These are phyloP conservation scores for Cadophora sp. DNA, from an alignment of 2,329 filamentous ascomycete species.

Conservation along the genomic window DNA sequence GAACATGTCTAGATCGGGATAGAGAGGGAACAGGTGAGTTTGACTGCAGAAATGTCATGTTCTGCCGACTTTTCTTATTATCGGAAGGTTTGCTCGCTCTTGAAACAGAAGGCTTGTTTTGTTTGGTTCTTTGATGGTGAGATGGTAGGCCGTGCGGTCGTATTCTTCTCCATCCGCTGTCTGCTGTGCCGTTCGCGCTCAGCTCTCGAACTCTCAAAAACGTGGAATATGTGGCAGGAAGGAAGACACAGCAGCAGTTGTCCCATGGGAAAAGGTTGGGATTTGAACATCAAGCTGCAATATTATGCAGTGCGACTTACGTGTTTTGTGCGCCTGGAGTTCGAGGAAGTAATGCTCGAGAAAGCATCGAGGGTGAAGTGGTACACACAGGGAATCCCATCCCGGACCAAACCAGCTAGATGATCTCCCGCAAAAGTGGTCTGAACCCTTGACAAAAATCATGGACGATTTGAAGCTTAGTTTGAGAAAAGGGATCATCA, in stretches of 20 bases:
- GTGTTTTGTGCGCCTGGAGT: not conserved
- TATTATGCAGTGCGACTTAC: conserved; percentile 11
- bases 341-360: not conserved
- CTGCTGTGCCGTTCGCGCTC: conserved; percentile 1
- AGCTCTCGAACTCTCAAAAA: not conserved
- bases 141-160: conserved; percentile 3
- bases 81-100: not conserved
- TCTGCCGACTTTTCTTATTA: not conserved
- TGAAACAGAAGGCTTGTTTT: conserved; percentile 8
- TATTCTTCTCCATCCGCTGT: not conserved
- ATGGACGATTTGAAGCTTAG: not conserved
- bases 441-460: not conserved
- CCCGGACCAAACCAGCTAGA: not conserved
- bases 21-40: not conserved
- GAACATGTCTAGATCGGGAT: not conserved
- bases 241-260: not conserved
- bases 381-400: too few relatives aligned
- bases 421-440: not conserved
- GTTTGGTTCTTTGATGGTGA: not conserved
- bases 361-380: not conserved
- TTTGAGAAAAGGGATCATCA: not conserved
- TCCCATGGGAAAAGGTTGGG: not conserved
- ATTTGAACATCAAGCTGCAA: not conserved
- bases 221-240: not conserved
- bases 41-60: too few relatives aligned